Evolutionary conservation across 352 stramenopile species (phyloP).

Genomic region (Phytophthora capsici): DNA sequence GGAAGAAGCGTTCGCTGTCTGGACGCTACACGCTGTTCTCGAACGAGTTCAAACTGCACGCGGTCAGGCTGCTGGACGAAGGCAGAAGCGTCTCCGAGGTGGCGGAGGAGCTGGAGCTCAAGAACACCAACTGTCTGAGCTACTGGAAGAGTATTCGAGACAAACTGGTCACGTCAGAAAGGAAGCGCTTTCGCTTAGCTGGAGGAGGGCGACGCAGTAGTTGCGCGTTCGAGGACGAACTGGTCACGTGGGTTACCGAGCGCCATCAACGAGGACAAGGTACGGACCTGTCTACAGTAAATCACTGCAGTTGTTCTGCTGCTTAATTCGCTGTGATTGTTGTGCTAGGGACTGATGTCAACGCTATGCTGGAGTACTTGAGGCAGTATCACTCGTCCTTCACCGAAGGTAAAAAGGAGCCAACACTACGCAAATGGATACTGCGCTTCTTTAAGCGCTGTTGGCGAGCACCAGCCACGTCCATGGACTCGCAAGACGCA

Average conservation of each 20-base stretch:
- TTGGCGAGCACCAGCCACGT: constrained; percentile 46
- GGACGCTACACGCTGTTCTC: constrained; percentile 76
- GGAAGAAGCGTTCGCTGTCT: constrained; percentile 54
- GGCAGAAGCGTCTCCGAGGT: constrained; percentile 70
- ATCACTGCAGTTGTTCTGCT: not conserved
- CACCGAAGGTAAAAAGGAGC: constrained; percentile 82
- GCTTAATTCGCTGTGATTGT: not conserved
- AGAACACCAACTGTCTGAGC: constrained; percentile 70
- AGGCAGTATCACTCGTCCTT: constrained; percentile 67
- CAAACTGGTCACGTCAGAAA: constrained; percentile 72
- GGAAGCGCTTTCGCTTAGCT: constrained; percentile 76
- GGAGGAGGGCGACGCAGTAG: constrained; percentile 70
- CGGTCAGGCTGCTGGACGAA: constrained; percentile 70
- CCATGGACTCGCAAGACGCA: constrained; percentile 48
- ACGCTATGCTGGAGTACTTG: constrained; percentile 75
- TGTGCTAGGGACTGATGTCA: constrained; percentile 63
- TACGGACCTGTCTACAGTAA: constrained; percentile 3
- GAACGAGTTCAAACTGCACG: constrained; percentile 84
- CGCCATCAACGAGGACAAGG: constrained; percentile 68
- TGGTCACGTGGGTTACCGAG: constrained; percentile 76
- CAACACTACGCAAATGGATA: constrained; percentile 83
- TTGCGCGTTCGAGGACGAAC: constrained; percentile 77
- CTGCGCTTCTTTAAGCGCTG: constrained; percentile 85
- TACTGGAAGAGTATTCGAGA: constrained; percentile 85
- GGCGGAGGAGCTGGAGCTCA: constrained; percentile 66